phyloP scores from a whole-genome alignment of 345 rosid genomes.

The Capsella bursapastoris region DNA sequence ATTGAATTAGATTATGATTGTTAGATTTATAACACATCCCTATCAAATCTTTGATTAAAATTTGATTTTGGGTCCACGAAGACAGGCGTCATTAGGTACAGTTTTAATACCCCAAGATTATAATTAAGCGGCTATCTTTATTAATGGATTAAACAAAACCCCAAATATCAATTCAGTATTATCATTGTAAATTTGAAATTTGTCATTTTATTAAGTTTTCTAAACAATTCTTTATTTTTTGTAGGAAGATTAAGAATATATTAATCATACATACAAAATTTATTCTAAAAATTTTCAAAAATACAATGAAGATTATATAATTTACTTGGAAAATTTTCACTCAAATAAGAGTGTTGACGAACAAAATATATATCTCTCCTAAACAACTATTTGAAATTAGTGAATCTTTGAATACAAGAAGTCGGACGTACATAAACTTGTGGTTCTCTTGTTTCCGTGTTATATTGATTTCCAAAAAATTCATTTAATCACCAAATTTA shows the following conservation, averaged over 20 bases:
- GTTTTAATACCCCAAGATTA: slow-evolving; percentile 31
- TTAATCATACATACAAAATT: no score
- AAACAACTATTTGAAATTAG: no score
- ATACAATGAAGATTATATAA: no score
- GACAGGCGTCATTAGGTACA: slow-evolving; percentile 44
- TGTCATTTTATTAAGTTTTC: slow-evolving; percentile 9
- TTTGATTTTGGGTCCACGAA: slow-evolving; percentile 41
- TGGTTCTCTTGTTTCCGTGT: no score
- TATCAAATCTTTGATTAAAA: slow-evolving; percentile 44
- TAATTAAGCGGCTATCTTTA: slow-evolving; percentile 31
- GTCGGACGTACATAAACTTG: no score
- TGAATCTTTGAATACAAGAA: no score
- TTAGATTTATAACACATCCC: slow-evolving; percentile 38
- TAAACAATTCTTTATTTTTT: not conserved
- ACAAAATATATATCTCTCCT: no score
- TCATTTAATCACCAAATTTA: no score
- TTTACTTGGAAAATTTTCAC: no score
- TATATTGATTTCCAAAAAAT: no score
- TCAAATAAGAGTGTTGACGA: no score
- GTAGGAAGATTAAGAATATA: slow-evolving; percentile 12
- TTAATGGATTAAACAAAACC: slow-evolving; percentile 17
- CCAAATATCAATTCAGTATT: slow-evolving; percentile 29
- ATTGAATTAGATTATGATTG: slow-evolving; percentile 8
- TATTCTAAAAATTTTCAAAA: no score
- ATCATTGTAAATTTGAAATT: slow-evolving; percentile 23